phyloP scores from a whole-genome alignment of 2,329 filamentous ascomycete genomes.

The Xylaria sp. region DNA sequence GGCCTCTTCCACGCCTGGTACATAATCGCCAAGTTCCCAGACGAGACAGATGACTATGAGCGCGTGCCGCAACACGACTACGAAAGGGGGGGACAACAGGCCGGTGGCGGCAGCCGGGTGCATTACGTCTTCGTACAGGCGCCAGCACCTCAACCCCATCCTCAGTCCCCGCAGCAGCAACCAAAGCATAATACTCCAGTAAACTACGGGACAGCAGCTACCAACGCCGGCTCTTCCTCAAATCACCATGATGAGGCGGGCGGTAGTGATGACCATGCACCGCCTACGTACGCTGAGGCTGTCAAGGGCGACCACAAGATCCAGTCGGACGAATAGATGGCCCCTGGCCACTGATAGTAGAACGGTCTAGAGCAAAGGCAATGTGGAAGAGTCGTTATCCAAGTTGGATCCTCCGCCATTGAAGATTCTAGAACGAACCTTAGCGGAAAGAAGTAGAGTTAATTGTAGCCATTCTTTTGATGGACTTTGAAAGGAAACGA shows the following conservation, averaged over 20 bases:
- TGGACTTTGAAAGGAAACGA: not conserved
- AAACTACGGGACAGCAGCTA: conserved; percentile 59
- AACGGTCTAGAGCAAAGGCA: not conserved
- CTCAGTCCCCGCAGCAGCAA: conserved; percentile 47
- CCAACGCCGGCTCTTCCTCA: conserved; percentile 42
- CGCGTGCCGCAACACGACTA: conserved; percentile 63
- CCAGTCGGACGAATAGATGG: conserved; percentile 66
- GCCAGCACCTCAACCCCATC: conserved; percentile 42
- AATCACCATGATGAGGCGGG: conserved; percentile 28
- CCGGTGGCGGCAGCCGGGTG: conserved; percentile 53
- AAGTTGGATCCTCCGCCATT: not conserved
- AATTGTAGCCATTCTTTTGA: not conserved
- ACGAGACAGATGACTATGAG: conserved; percentile 76
- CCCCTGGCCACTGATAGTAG: not conserved
- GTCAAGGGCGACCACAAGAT: conserved; percentile 92
- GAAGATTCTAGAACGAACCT: not conserved
- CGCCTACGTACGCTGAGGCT: conserved; percentile 90
- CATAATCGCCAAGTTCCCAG: conserved; percentile 92
- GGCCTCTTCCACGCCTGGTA: conserved; percentile 97
- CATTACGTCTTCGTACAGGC: conserved; percentile 79
- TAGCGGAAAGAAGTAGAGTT: not conserved
- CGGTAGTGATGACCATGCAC: conserved; percentile 55
- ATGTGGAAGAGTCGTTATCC: not conserved
- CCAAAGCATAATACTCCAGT: conserved; percentile 45
- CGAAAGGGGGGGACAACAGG: conserved; percentile 55